Conservation (phyloP, 2,329 filamentous ascomycete species). For the Pseudogymnoascus sp. region DNA sequence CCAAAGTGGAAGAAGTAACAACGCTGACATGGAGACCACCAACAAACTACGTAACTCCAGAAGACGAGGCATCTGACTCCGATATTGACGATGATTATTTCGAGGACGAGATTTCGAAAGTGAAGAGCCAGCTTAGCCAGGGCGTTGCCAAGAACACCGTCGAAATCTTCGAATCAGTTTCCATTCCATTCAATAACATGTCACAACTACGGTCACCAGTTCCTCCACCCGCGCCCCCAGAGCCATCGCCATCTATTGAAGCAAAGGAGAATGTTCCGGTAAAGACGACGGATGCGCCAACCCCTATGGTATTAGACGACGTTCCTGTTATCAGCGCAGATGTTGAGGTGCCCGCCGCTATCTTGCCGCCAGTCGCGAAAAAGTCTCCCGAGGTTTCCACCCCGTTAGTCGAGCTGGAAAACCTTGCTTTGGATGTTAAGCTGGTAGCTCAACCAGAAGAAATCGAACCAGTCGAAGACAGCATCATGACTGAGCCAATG, state of each 20-base stretch:
- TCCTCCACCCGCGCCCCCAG: background rate
- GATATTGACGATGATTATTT: conserved; percentile 30
- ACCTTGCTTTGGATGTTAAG: background rate
- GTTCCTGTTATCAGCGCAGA: background rate
- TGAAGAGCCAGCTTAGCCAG: conserved; percentile 20
- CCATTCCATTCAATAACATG: conserved; percentile 3
- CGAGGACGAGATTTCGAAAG: conserved; percentile 26
- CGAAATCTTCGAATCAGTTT: background rate
- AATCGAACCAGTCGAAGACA: background rate
- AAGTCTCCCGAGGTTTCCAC: background rate
- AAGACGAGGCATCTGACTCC: conserved; percentile 23
- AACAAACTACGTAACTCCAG: background rate
- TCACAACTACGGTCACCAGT: background rate
- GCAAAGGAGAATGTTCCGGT: background rate
- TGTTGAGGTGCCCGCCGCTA: background rate
- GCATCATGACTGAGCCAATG: conserved; percentile 7
- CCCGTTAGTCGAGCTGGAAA: conserved; percentile 1
- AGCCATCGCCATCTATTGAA: background rate
- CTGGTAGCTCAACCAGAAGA: background rate
- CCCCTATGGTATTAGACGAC: background rate
- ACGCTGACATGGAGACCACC: conserved; percentile 6
- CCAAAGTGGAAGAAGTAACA: background rate
- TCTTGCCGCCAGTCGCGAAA: background rate
- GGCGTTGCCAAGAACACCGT: background rate
- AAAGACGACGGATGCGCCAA: background rate